A percentile compares a stretch with the other conserved stretches of the same genome.
These are phyloP conservation scores for Geotrichum histeridarum DNA, from an alignment of 1,139 yeast genomes.

Conservation along the genomic window DNA sequence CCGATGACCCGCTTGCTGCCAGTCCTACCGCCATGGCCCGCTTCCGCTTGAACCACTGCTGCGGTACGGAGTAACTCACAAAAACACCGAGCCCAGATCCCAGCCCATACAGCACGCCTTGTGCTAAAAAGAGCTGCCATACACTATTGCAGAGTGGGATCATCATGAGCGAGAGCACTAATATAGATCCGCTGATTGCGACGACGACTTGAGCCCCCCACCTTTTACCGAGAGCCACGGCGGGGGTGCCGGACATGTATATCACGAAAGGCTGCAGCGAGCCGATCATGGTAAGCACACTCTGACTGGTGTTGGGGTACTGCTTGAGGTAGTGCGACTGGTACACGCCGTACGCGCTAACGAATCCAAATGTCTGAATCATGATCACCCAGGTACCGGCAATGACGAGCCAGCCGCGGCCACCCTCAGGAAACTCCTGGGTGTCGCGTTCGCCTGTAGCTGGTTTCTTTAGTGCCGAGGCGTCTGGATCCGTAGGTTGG, in stretches of 20 bases:
- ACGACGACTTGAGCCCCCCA: constrained; percentile 31
- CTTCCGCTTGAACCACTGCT: constrained; percentile 50
- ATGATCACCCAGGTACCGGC: constrained; percentile 28
- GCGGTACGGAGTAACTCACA: constrained; percentile 28
- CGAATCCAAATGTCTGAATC: constrained; percentile 43
- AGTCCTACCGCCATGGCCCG: constrained; percentile 56
- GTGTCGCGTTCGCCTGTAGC: constrained; percentile 5
- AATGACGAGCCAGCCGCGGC: constrained; percentile 33
- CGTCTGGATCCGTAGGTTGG: too few relatives aligned
- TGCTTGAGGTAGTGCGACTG: constrained; percentile 51
- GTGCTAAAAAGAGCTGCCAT: constrained; percentile 52
- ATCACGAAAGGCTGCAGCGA: constrained; percentile 46
- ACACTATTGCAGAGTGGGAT: constrained; percentile 48
- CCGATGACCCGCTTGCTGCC: constrained; percentile 56
- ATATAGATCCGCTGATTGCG: constrained; percentile 45
- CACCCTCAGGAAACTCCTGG: constrained; percentile 31
- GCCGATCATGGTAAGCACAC: constrained; percentile 48
- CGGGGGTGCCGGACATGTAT: constrained; percentile 45
- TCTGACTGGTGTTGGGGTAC: constrained; percentile 42
- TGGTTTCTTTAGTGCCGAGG: too few relatives aligned
- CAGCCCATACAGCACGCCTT: constrained; percentile 49
- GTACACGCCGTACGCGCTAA: constrained; percentile 54
- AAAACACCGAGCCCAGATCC: constrained; percentile 39
- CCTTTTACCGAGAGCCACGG: constrained; percentile 52
- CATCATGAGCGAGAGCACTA: constrained; percentile 47